phyloP scores from a whole-genome alignment of 192 early-diverging fungal genomes.

The Kappamyces sp. region DNA sequence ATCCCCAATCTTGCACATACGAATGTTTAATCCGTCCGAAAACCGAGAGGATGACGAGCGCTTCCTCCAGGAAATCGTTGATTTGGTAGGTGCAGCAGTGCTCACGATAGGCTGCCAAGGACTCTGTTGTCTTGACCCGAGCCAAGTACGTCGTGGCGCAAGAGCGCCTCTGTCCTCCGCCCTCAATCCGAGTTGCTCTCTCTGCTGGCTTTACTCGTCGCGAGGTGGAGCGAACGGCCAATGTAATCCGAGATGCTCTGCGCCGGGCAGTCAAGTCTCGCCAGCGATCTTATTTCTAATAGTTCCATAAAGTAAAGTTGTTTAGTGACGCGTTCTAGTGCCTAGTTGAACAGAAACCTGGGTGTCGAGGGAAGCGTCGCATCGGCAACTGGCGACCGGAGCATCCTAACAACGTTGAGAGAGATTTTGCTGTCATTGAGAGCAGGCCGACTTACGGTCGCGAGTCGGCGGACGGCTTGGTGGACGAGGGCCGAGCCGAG shows the following conservation, averaged over 20 bases:
- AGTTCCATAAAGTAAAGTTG: too few relatives aligned
- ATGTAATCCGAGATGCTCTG: conserved; percentile 65
- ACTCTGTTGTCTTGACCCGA: conserved; percentile 78
- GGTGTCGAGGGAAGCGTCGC: conserved; percentile 41
- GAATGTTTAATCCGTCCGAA: conserved; percentile 34
- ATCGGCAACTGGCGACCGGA: conserved; percentile 45
- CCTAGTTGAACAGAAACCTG: conserved; percentile 32
- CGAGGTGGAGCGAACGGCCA: conserved; percentile 79
- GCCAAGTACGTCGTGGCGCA: conserved; percentile 84
- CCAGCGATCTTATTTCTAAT: neutral
- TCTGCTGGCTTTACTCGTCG: conserved; percentile 69
- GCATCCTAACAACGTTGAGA: conserved; percentile 41
- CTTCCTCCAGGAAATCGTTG: conserved; percentile 75
- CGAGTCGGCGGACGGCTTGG: neutral
- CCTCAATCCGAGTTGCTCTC: conserved; percentile 79
- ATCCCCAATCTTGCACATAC: conserved; percentile 74
- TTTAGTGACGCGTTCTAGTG: too few relatives aligned
- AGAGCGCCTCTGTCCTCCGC: conserved; percentile 63
- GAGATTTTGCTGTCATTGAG: conserved; percentile 32
- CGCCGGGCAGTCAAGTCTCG: conserved; percentile 34
- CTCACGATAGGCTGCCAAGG: conserved; percentile 45
- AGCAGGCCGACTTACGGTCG: neutral
- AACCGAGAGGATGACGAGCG: conserved; percentile 66
- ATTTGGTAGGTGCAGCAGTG: conserved; percentile 38
- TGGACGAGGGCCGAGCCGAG: neutral